phyloP scores from a whole-genome alignment of 345 rosid genomes.

The Gossypium ekmanianum region DNA sequence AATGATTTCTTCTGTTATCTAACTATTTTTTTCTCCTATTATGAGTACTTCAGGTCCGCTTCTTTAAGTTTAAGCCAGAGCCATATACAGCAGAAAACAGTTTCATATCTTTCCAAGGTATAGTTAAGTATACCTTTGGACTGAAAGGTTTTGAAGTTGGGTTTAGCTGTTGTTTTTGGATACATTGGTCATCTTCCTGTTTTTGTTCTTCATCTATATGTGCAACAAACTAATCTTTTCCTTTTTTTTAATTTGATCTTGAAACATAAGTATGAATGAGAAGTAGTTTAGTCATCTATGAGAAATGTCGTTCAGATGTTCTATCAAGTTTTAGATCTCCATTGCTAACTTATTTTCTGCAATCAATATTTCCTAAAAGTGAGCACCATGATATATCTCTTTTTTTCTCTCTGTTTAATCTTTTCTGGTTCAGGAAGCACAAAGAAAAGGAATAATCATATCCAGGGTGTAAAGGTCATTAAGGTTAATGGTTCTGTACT shows the following conservation, averaged over 20 bases:
- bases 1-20: background rate
- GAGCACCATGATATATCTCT: background rate
- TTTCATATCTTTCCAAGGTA: conserved; percentile 61
- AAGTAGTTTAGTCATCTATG: background rate
- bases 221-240: background rate
- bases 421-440: conserved; percentile 46
- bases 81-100: conserved; percentile 60
- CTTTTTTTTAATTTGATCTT: background rate
- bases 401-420: background rate
- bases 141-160: conserved; percentile 2
- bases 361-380: background rate
- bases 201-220: background rate
- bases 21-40: conserved; percentile 5
- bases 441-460: conserved; percentile 63
- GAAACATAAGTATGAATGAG: background rate
- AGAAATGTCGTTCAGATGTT: background rate
- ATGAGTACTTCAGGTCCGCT: conserved; percentile 53
- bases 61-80: conserved; percentile 72
- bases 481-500: conserved; percentile 69
- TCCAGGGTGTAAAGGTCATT: conserved; percentile 55
- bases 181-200: background rate
- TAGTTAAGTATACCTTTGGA: background rate
- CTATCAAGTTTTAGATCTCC: background rate
- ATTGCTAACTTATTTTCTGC: background rate
- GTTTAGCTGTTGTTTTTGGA: background rate